Base-by-base conservation (phyloP, 805 yeast species). In the Saturnispora quitensis region DNA sequence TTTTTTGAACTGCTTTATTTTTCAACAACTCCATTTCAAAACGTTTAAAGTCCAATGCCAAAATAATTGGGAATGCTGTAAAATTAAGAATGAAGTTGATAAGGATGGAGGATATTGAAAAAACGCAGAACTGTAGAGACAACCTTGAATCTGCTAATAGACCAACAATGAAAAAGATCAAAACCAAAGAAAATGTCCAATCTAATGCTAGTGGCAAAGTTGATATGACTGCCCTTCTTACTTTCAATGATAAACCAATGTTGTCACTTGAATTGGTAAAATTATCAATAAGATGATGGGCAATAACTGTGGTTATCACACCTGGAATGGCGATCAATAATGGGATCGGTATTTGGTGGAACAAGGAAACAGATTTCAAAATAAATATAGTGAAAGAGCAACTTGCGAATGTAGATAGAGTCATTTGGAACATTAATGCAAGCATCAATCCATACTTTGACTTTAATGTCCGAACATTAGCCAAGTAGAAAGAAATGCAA, bases 31-130 rank as follows among this genome's bases (percentile, higher is more conserved):
- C 13, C 17, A 83, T 70, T 57, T 84, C 90, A 27, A 76, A 63
- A 50, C 88, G 72, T 45, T 82, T 75, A 31, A 82, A 67, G 66
- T 88, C 95, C 38, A 87, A 76, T 17, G 84, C 73, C 31, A 86
- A 67, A 1, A 86, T 78, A 0, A 89, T 80, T 1, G 81, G 69
- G 53, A 86, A 77, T 63, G 73, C 86, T 1, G 90, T 77, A 47
- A 80, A 61, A 56, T 82, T 88, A 38, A 87, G 67, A 5, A 75
- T 52, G 60, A 80, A 84, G 56, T 84, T 87, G 40, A 82, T 64
- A 1, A 78, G 28, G n/a, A 85, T 57, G 0, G 82, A 74, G 28
- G 75, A 48, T 1, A 73, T 58, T 1, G 77, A 65, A 58, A 79
- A 80, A 10, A 73, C 56, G 50, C 80, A 74, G 43, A 72, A 71